phyloP scores from a whole-genome alignment of 768 basidiomycete species.

The Psilocybe tampanensis region DNA sequence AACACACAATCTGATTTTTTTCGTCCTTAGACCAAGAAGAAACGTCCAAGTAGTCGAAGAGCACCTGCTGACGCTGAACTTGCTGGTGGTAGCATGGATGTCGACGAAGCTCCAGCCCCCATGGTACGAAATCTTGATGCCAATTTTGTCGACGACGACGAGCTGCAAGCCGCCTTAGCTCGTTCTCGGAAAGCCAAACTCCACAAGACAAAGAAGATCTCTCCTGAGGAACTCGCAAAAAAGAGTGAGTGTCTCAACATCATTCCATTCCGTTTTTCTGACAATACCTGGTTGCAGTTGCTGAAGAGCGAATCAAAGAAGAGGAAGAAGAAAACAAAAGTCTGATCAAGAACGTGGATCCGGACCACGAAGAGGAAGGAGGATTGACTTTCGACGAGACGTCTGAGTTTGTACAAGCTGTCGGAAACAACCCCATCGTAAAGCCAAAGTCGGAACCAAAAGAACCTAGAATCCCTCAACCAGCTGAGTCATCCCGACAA shows the following conservation, averaged over 20 bases:
- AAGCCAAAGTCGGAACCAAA: conserved; percentile 50
- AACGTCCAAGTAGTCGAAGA: conserved; percentile 67
- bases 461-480: conserved; percentile 27
- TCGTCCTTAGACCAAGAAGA: conserved; percentile 84
- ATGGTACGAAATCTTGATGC: conserved; percentile 74
- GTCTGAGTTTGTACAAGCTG: conserved; percentile 91
- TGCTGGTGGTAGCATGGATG: conserved; percentile 67
- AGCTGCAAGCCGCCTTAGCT: conserved; percentile 91
- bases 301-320: conserved; percentile 59
- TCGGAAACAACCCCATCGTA: conserved; percentile 63
- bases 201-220: conserved; percentile 71
- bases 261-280: background rate
- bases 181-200: conserved; percentile 83
- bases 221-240: conserved; percentile 81
- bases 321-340: conserved; percentile 42
- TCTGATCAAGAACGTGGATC: conserved; percentile 46
- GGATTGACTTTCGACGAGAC: conserved; percentile 95
- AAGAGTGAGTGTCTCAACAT: conserved; percentile 53
- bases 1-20: conserved; percentile 8
- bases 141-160: conserved; percentile 98
- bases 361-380: conserved; percentile 41
- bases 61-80: conserved; percentile 56
- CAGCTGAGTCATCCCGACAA: conserved; percentile 12
- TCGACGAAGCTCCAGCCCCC: conserved; percentile 74
- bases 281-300: conserved; percentile 46